These are phyloP conservation scores for Cornus florida DNA, from an alignment of 148 eudicot genomes.

Conservation along the genomic window DNA sequence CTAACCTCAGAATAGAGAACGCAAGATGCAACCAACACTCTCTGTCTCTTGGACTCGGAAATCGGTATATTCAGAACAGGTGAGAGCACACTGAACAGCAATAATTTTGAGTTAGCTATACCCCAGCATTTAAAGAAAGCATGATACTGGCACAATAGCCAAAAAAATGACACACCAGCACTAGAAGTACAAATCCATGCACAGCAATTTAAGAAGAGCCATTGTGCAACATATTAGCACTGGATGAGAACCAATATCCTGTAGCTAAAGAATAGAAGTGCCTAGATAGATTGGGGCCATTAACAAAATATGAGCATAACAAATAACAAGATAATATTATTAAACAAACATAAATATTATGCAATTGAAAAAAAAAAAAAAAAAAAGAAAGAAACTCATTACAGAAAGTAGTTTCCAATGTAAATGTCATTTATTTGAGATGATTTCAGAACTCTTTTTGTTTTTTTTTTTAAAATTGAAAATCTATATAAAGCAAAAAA, in stretches of 20 bases:
- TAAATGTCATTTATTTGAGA: not conserved
- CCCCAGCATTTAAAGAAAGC: slow-evolving; percentile 10
- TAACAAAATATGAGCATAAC: not conserved
- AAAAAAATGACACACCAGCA: not conserved
- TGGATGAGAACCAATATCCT: not conserved
- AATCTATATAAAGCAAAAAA: not conserved
- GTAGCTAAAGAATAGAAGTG: not conserved
- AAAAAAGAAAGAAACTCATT: not conserved
- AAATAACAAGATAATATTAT: not conserved
- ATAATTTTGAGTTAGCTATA: slow-evolving; percentile 17
- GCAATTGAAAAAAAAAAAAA: not conserved
- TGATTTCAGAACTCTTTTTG: not conserved
- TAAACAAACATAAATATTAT: not conserved
- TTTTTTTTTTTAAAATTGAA: not conserved
- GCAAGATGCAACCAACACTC: slow-evolving; percentile 93
- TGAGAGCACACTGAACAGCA: slow-evolving; percentile 85
- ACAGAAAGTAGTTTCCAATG: not conserved
- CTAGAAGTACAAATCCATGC: not conserved
- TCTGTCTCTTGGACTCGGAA: slow-evolving; percentile 91
- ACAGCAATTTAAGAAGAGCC: slow-evolving; percentile 9
- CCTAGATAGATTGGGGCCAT: not conserved
- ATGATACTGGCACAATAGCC: not conserved
- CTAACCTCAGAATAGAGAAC: slow-evolving; percentile 97
- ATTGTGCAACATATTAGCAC: not conserved
- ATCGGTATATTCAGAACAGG: slow-evolving; percentile 92